Conservation (phyloP, 2,329 filamentous ascomycete species). For the Stagonosporopsis vannaccii region DNA sequence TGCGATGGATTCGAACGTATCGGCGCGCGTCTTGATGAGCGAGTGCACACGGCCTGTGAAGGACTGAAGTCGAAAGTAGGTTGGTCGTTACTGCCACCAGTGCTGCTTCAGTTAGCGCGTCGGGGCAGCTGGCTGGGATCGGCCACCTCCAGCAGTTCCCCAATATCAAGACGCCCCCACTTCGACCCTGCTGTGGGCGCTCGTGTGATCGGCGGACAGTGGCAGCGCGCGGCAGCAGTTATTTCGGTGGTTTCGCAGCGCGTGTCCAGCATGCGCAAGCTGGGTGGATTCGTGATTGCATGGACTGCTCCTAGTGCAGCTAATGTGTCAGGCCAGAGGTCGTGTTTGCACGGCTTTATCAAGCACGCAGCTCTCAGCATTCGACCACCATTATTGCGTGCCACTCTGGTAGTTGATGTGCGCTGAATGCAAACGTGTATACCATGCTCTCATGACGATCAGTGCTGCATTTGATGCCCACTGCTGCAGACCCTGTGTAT, state of each 20-base stretch:
- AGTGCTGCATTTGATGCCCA: background rate
- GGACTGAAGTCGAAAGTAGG: slow-evolving; percentile 28
- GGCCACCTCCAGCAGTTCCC: slow-evolving; percentile 18
- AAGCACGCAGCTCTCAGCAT: background rate
- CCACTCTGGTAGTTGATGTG: background rate
- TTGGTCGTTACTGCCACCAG: slow-evolving; percentile 14
- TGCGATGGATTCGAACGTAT: slow-evolving; percentile 44
- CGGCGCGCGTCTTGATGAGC: slow-evolving; percentile 45
- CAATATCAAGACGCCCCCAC: slow-evolving; percentile 19
- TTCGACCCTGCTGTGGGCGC: slow-evolving; percentile 10
- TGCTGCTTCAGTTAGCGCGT: slow-evolving; percentile 15
- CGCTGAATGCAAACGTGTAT: background rate
- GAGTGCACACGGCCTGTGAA: slow-evolving; percentile 38
- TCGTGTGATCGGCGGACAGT: slow-evolving; percentile 12
- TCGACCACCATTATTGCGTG: background rate
- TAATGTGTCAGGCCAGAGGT: slow-evolving; percentile 2
- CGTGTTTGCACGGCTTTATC: background rate
- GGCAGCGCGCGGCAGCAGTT: background rate
- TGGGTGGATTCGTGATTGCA: background rate
- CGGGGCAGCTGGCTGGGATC: slow-evolving; percentile 16
- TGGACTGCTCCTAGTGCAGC: background rate
- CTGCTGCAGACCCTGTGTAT: slow-evolving; percentile 13
- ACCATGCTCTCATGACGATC: background rate
- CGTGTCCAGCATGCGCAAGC: background rate
- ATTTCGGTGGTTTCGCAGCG: background rate